Base-by-base conservation (phyloP, 352 stramenopile genomes). In the Phytopythium mirpurense region DNA sequence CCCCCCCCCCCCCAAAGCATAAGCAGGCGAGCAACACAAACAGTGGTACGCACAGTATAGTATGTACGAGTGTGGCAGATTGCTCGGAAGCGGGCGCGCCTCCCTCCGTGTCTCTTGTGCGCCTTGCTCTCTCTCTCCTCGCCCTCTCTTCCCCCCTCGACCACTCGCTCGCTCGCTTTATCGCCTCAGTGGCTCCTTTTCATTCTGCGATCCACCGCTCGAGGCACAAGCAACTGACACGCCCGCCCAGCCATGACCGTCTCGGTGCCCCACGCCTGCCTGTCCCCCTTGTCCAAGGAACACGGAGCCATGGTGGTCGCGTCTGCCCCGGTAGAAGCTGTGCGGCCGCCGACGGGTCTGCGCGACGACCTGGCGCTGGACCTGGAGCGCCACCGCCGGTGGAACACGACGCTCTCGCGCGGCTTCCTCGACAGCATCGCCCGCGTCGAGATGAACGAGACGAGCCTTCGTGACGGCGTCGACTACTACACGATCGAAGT, bases 371-470 rank as follows among this genome's bases (percentile, higher is more conserved):
- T 74, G 44, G 51, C 47, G 27, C 49, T 68, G 31, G 47, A 74
- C 26, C 51, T 83, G 37, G 56, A 71, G 24, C 71, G 71, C 10
- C 53, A 83, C 19, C 65, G 63, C 41, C 58, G 61, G 16, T 75
- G 64, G 51, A 70, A 69, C 34, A 38, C 63, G 18, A 65, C 62
- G 21, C 23, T 63, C 11, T 68, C 68, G 19, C 32, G 68, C 24
- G 56, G 61, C 18, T 84, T 79, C 47, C 67, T 85, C 14, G 60
- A 67, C 51, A 69, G 63, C 32, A 64, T 88, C 18, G 71, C 83
- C 45, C 66, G 55, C 38, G 41, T 87, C 10, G 64, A 72, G 42
- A 78, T 87, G 62, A 60, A 62, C 29, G 53, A 67, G 21, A 65
- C 63, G 6, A 45, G 46, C 24, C n/a, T 56, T 8, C 35, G 57